phyloP scores from a whole-genome alignment of 495 filamentous ascomycete species.

The Bathelium albidoporum region DNA sequence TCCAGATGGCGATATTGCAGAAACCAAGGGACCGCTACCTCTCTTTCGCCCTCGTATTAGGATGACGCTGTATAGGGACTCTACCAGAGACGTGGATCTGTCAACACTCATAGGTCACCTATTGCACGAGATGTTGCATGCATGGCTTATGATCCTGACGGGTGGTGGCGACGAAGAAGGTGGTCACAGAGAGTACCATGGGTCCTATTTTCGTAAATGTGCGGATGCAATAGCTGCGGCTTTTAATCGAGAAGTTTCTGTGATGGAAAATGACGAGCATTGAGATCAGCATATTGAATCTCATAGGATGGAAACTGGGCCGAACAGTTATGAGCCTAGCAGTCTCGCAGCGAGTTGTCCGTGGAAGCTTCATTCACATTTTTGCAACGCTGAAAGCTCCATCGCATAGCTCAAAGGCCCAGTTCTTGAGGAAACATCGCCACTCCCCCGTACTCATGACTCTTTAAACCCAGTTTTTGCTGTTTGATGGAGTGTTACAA shows the following conservation, averaged over 20 bases:
- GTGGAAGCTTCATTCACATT: not conserved
- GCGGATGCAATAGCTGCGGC: not conserved
- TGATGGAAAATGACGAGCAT: not conserved
- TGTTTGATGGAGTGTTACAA: no score
- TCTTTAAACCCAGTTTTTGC: no score
- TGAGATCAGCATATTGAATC: not conserved
- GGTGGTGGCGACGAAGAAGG: not conserved
- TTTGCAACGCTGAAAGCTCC: no score
- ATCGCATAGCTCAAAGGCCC: no score
- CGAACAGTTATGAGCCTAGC: not conserved
- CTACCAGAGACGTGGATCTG: not conserved
- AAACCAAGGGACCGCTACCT: not conserved
- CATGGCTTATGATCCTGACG: not conserved
- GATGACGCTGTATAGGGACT: not conserved
- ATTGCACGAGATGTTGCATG: constrained; percentile 1
- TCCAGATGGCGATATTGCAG: not conserved
- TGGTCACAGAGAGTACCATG: not conserved
- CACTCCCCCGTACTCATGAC: no score
- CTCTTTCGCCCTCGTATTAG: not conserved
- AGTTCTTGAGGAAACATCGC: no score
- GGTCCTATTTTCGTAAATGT: not conserved
- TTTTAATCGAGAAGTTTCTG: not conserved
- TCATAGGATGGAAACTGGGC: not conserved
- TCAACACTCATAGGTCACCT: not conserved
- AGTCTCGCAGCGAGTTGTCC: no score